Conservation (phyloP, 352 stramenopile species). For the Halophytophthora polymorphica region DNA sequence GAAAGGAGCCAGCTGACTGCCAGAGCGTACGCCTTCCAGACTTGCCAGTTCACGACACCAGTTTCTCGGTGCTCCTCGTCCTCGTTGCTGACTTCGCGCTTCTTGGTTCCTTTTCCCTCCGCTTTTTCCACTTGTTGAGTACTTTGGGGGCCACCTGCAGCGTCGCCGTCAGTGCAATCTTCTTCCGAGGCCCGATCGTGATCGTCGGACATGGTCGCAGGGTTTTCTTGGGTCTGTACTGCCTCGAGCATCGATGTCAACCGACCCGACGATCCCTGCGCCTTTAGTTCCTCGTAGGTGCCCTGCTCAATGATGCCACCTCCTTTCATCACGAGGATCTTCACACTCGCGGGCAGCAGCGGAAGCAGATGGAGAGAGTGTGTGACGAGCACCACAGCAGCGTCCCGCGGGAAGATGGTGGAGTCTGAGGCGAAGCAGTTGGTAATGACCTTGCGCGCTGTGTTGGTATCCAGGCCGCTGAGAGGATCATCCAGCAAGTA, state of each 20-base stretch:
- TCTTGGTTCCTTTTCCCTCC: constrained; percentile 2
- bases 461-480: constrained; percentile 71
- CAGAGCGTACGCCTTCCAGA: constrained; percentile 62
- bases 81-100: constrained; percentile 5
- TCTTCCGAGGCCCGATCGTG: background rate
- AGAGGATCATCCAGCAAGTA: constrained; percentile 90
- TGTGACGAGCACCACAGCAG: constrained; percentile 74
- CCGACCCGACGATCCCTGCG: constrained; percentile 15
- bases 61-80: constrained; percentile 65
- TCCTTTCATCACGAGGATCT: constrained; percentile 59
- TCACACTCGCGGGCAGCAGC: constrained; percentile 32
- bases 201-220: background rate
- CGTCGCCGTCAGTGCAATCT: constrained; percentile 2
- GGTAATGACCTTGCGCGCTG: constrained; percentile 43
- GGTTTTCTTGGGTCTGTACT: background rate
- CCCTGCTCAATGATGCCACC: constrained; percentile 50
- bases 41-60: constrained; percentile 43
- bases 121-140: background rate
- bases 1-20: constrained; percentile 51
- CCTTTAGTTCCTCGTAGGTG: constrained; percentile 22
- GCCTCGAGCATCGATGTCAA: constrained; percentile 27
- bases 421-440: constrained; percentile 41
- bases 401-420: constrained; percentile 41
- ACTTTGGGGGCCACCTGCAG: background rate
- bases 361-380: constrained; percentile 70